Evolutionary conservation across 805 yeast genomes (phyloP), one percentile per base, ranked within the genome.

Genomic region (Kodamaea kakaduensis): DNA sequence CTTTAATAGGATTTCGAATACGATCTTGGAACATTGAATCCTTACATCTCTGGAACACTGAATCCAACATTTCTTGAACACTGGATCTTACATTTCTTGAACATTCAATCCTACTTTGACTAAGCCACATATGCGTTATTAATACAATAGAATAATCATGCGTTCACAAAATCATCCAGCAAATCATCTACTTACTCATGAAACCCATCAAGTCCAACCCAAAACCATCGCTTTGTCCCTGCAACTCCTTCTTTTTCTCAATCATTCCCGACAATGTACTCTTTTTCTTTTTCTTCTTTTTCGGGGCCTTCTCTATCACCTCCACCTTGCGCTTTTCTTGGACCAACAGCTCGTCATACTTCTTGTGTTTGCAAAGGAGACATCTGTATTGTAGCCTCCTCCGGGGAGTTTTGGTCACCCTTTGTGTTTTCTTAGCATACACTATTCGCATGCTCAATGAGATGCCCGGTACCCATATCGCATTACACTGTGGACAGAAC

Each of bases 161-260:
- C n/a, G n/a, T n/a, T n/a, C n/a, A n/a, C n/a, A n/a, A n/a, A n/a
- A n/a, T n/a, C n/a, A n/a, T n/a, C n/a, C n/a, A n/a, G n/a, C n/a
- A n/a, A n/a, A n/a, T 25, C 28, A 5, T 14, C 25, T 38, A 43
- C 34, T 36, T 8, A 9, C 10, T 38, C 44, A 40, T 43, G 22
- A 43, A 43, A 36, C 71, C 77, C 58, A 69, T 71, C 24, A 77
- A 54, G 45, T 70, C 69, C 17, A 77, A 53, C 16, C 56, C 50
- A 9, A 54, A 37, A n/a, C 51, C 48, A 22, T 47, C 51, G 22
- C 48, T 56, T 15, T 51, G 46, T 35, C 52, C 54, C 40, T 61
- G 59, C 17, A 58, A 61, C 28, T 59, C 57, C 40, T 65, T 67
- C 51, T 69, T 74, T 34, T 59, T 56, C 21, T 58, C 56, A 23